These are phyloP conservation scores for Diutina mesorugosa DNA, from an alignment of 1,139 yeast genomes.

Conservation along the genomic window DNA sequence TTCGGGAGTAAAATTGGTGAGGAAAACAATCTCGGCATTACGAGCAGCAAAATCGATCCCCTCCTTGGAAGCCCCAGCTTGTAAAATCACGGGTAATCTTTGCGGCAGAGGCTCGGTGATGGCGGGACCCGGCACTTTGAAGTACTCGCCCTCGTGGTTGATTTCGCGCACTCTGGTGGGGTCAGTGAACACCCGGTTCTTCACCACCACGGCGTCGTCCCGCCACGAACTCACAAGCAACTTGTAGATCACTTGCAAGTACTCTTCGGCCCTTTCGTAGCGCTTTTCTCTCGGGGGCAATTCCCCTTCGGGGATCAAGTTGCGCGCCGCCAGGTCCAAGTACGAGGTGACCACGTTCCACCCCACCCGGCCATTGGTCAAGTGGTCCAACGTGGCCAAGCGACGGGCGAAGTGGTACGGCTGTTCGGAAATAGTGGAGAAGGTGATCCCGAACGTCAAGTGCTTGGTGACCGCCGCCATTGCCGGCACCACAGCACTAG, in stretches of 20 bases:
- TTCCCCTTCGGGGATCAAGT: slow-evolving; percentile 18
- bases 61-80: slow-evolving; percentile 34
- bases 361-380: slow-evolving; percentile 31
- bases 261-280: slow-evolving; percentile 29
- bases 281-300: slow-evolving; percentile 28
- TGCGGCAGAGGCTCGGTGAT: slow-evolving; percentile 31
- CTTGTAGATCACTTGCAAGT: slow-evolving; percentile 25
- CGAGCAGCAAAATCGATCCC: slow-evolving; percentile 33
- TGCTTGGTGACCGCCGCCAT: slow-evolving; percentile 30
- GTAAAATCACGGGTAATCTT: slow-evolving; percentile 31
- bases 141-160: slow-evolving; percentile 24
- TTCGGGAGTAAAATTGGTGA: slow-evolving; percentile 17
- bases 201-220: slow-evolving; percentile 27
- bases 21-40: slow-evolving; percentile 31
- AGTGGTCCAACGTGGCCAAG: slow-evolving; percentile 28
- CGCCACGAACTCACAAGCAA: slow-evolving; percentile 30
- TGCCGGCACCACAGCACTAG: slow-evolving; percentile 26
- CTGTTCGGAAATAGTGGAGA: slow-evolving; percentile 29
- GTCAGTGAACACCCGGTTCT: slow-evolving; percentile 22
- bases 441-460: slow-evolving; percentile 27
- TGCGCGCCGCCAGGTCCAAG: slow-evolving; percentile 27
- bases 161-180: slow-evolving; percentile 28
- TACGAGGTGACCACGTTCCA: slow-evolving; percentile 32
- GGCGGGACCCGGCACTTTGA: slow-evolving; percentile 31
- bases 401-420: slow-evolving; percentile 33